Base-by-base conservation (phyloP, 139 green algal genomes). In the Chara braunii region DNA sequence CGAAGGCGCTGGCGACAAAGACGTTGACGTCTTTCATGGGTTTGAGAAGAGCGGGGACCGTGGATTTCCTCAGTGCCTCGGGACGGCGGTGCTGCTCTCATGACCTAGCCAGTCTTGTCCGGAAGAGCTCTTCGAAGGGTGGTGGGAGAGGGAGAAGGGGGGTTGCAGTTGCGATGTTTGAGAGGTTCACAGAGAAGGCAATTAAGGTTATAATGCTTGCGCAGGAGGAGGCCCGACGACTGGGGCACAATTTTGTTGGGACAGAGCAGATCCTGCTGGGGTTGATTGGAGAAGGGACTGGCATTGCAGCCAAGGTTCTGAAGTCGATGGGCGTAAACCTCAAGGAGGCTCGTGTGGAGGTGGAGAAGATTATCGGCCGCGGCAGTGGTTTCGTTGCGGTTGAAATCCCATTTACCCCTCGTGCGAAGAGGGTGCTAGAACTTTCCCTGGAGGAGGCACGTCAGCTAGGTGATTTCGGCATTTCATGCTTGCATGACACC, bases 201-300 rank as follows among this genome's bases (percentile, higher is more conserved):
- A 94, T 94, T 79, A 84, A 84, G 69, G 77, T 83, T 18, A 90
- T 98, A 30, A 98, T 99, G 93, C 85, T 98, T 0, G 92, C 93
- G 1, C 94, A 99, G 73, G 94, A 99, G 81, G 94, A 99, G 83
- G 88, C 90, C 0, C 79, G 93, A 32, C 63, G 91, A 1, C 54
- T 81, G n/a, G 86, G 93, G 59, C 94, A 99, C 84, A 99, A 98
- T 79, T 99, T 98, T 73, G 94, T 99, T 54, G 94, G 94, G 48
- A 99, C 94, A 11, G 94, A 99, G 84, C 94, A 97, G 86, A 90
- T 99, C 51, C 84, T 99, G 62, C 84, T 99, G 43, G 94, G 94
- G 26, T 83, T 99, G 28, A 96, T 99, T 43, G 94, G 94, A 40
- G 94, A 99, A 82, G 89, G 84, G 50, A 98, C 92, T 1, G 94